A percentile compares a stretch with the other conserved stretches of the same genome.
phyloP scores from a whole-genome alignment of 495 filamentous ascomycete genomes.

The Pyrenula massariospora region DNA sequence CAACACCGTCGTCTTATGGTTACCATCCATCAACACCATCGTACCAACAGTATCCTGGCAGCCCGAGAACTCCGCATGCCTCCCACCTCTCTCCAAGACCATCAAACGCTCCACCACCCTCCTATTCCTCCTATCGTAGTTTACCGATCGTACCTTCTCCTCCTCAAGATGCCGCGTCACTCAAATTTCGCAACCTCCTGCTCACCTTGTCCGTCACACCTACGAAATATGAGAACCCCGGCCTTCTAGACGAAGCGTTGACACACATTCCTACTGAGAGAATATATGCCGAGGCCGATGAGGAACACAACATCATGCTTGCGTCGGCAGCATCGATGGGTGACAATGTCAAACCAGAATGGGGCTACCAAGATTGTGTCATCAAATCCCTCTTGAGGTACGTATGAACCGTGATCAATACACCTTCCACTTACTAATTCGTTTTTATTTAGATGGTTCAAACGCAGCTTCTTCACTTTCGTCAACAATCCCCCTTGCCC shows the following conservation, averaged over 20 bases:
- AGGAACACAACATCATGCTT: constrained; percentile 75
- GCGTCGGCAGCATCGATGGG: constrained; percentile 80
- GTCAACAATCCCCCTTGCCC: constrained; percentile 90
- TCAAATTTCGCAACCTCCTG: constrained; percentile 77
- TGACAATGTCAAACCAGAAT: constrained; percentile 66
- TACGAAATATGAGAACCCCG: constrained; percentile 92
- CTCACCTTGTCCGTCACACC: constrained; percentile 73
- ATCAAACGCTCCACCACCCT: constrained; percentile 37
- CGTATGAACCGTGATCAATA: constrained; percentile 14
- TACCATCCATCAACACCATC: constrained; percentile 25
- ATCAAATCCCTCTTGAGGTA: constrained; percentile 79
- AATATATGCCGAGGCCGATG: constrained; percentile 88
- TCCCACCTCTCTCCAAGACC: constrained; percentile 17
- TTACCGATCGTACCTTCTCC: constrained; percentile 73
- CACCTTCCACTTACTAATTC: constrained; percentile 3
- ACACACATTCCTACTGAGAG: constrained; percentile 76
- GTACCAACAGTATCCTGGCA: constrained; percentile 24
- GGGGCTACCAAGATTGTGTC: constrained; percentile 98
- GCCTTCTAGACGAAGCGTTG: constrained; percentile 86
- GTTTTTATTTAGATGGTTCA: constrained; percentile 71
- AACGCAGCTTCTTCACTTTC: constrained; percentile 86
- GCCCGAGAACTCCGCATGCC: constrained; percentile 16
- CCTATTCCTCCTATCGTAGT: constrained; percentile 56
- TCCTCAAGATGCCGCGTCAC: constrained; percentile 58
- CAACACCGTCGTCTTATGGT: constrained; percentile 21